Evolutionary conservation across 495 filamentous ascomycete species (phyloP).

Genomic region (Penicillium arizonense): DNA sequence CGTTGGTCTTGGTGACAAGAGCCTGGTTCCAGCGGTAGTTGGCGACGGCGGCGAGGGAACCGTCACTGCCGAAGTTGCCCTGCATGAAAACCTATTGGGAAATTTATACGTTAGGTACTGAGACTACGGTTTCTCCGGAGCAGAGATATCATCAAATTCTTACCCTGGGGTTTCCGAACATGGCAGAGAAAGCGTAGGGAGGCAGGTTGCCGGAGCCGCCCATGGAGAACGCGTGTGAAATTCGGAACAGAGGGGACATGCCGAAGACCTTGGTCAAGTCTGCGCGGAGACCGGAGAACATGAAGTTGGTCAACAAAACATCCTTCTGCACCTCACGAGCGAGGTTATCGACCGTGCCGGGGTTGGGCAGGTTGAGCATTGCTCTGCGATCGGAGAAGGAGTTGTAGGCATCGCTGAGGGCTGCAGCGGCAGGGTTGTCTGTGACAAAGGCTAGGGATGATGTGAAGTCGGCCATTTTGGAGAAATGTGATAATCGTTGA

Average conservation of each 20-base stretch:
- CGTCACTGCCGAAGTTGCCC: slow-evolving; percentile 90
- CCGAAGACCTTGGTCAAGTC: slow-evolving; percentile 95
- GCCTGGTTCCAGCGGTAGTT: slow-evolving; percentile 83
- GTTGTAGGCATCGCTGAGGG: slow-evolving; percentile 73
- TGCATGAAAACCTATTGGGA: slow-evolving; percentile 82
- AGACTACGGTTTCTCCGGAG: neutral
- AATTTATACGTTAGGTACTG: slow-evolving; percentile 1
- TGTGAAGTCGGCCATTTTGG: slow-evolving; percentile 44
- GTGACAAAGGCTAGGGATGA: slow-evolving; percentile 64
- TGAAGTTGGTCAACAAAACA: slow-evolving; percentile 90
- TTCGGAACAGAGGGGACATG: slow-evolving; percentile 90
- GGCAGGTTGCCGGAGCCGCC: slow-evolving; percentile 76
- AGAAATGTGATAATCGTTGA: slow-evolving; percentile 10
- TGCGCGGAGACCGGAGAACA: slow-evolving; percentile 91
- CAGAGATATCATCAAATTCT: slow-evolving; percentile 27
- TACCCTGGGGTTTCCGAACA: slow-evolving; percentile 91
- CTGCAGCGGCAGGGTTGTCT: slow-evolving; percentile 67
- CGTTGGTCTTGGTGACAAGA: slow-evolving; percentile 78
- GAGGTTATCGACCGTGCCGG: slow-evolving; percentile 89
- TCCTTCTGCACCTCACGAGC: slow-evolving; percentile 90
- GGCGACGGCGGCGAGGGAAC: slow-evolving; percentile 74
- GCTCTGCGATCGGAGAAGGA: slow-evolving; percentile 83
- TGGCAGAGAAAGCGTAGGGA: slow-evolving; percentile 89
- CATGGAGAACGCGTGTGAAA: slow-evolving; percentile 94
- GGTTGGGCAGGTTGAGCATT: slow-evolving; percentile 84